phyloP scores from a whole-genome alignment of 2,329 filamentous ascomycete genomes.

The Colletotrichum chlorophyti region DNA sequence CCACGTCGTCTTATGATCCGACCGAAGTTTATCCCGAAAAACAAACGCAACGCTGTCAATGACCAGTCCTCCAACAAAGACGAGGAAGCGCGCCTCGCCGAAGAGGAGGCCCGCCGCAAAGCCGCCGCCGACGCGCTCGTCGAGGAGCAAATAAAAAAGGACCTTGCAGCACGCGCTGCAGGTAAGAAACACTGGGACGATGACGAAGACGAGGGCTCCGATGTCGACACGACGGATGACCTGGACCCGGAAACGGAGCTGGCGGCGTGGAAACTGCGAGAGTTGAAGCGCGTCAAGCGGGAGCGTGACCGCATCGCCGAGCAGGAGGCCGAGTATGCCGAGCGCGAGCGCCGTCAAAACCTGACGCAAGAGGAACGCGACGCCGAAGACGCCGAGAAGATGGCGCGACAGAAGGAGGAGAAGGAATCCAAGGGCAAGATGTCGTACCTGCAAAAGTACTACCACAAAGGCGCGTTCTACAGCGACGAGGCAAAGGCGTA shows the following conservation, averaged over 20 bases:
- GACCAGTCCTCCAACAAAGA: constrained; percentile 37
- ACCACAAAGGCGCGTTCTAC: constrained; percentile 96
- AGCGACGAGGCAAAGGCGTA: constrained; percentile 79
- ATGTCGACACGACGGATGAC: constrained; percentile 89
- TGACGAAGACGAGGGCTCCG: constrained; percentile 64
- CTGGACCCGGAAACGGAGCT: constrained; percentile 86
- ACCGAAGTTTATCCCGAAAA: constrained; percentile 69
- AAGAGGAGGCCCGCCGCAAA: constrained; percentile 69
- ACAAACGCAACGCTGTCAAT: constrained; percentile 50
- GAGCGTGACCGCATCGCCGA: constrained; percentile 85
- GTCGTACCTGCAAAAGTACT: constrained; percentile 93
- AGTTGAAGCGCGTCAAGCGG: constrained; percentile 86
- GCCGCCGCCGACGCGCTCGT: constrained; percentile 80
- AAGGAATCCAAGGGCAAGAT: constrained; percentile 81
- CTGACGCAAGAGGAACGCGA: constrained; percentile 86
- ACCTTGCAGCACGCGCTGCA: constrained; percentile 75
- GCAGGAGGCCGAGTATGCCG: constrained; percentile 83
- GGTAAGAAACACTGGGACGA: constrained; percentile 90
- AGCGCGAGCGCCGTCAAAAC: constrained; percentile 86
- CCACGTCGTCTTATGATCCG: constrained; percentile 65
- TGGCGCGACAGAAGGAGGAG: constrained; percentile 81
- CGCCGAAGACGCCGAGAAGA: constrained; percentile 80
- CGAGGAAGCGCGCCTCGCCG: constrained; percentile 47
- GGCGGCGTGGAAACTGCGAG: constrained; percentile 92
- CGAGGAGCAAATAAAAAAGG: constrained; percentile 86